phyloP scores from a whole-genome alignment of 768 basidiomycete genomes.

The Psilocybe sp. region DNA sequence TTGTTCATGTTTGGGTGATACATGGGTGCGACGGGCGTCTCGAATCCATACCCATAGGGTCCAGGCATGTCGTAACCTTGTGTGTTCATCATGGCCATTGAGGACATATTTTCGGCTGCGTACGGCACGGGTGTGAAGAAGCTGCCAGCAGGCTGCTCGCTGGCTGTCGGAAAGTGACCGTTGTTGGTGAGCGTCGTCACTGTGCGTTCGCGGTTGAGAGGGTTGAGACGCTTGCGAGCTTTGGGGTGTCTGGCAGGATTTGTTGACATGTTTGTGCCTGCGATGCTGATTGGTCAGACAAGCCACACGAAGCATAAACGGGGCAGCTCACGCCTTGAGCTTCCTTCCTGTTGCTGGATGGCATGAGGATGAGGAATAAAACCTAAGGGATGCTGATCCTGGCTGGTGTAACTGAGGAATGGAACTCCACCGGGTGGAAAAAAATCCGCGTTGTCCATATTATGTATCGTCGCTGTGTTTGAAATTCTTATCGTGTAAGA shows the following conservation, averaged over 20 bases:
- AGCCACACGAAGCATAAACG: not conserved
- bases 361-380: too few relatives aligned
- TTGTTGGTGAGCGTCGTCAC: constrained; percentile 65
- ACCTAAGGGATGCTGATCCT: too few relatives aligned
- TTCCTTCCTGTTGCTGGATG: constrained; percentile 63
- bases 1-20: constrained; percentile 23
- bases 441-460: too few relatives aligned
- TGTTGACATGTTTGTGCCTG: constrained; percentile 42
- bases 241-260: constrained; percentile 60
- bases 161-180: constrained; percentile 48
- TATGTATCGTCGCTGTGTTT: too few relatives aligned
- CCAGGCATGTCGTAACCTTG: constrained; percentile 30
- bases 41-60: constrained; percentile 36
- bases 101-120: constrained; percentile 20
- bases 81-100: constrained; percentile 10
- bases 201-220: constrained; percentile 61
- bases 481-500: too few relatives aligned
- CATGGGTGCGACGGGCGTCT: constrained; percentile 26
- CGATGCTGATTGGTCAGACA: constrained; percentile 19
- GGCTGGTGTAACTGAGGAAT: too few relatives aligned
- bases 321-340: constrained; percentile 60
- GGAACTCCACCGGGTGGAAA: too few relatives aligned
- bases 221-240: constrained; percentile 39
- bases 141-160: constrained; percentile 46
- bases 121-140: constrained; percentile 31